A percentile compares a stretch with the other conserved stretches of the same genome.
These are phyloP conservation scores for Cryomyces minteri DNA, from an alignment of 495 filamentous ascomycete genomes.

Conservation along the genomic window DNA sequence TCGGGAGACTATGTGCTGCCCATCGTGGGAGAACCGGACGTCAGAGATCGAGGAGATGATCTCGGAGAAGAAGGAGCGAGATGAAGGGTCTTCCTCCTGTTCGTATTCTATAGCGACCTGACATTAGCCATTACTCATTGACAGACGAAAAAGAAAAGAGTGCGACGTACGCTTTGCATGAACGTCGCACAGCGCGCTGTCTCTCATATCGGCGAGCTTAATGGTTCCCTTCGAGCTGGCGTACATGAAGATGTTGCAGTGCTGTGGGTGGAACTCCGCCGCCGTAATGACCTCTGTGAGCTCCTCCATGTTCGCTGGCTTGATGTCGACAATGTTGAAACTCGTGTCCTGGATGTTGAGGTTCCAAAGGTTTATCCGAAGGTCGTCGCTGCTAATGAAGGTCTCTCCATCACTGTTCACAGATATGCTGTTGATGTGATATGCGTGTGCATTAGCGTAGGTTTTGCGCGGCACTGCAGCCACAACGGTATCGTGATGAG, in stretches of 20 bases:
- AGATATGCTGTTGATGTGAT: conserved; percentile 99
- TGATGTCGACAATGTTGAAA: conserved; percentile 99
- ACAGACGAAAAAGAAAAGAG: not conserved
- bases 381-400: conserved; percentile 95
- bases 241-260: conserved; percentile 99
- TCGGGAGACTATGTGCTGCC: conserved; percentile 89
- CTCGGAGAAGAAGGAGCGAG: conserved; percentile 98
- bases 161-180: conserved; percentile 75
- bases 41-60: conserved; percentile 99
- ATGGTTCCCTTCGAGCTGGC: conserved; percentile 98
- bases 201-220: conserved; percentile 95
- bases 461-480: conserved; percentile 89
- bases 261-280: conserved; percentile 89
- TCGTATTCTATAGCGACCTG: conserved; percentile 59
- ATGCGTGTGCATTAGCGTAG: conserved; percentile 96
- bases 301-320: conserved; percentile 99
- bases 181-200: conserved; percentile 87
- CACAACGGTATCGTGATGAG: conserved; percentile 96
- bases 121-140: conserved; percentile 1
- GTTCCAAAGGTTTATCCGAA: conserved; percentile 97
- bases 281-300: conserved; percentile 97
- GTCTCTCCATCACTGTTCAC: conserved; percentile 99
- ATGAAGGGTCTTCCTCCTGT: conserved; percentile 96
- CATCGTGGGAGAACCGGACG: conserved; percentile 90
- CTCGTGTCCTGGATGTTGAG: conserved; percentile 98